A percentile compares a stretch with the other conserved stretches of the same genome.
phyloP scores from a whole-genome alignment of 73 alveolate species.

The Symbiodinium natans region DNA sequence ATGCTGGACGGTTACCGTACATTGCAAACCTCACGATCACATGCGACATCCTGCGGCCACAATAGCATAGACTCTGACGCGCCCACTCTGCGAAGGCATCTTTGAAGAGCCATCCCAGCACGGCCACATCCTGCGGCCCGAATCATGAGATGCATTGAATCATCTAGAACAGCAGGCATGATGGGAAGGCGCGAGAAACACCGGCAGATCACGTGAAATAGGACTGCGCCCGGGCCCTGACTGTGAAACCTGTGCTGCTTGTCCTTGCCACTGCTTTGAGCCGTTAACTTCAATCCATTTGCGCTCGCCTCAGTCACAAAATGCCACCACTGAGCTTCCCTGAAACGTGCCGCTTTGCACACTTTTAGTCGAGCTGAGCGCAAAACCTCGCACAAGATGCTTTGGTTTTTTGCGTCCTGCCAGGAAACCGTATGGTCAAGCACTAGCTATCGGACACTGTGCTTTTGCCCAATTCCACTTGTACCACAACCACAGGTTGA shows the following conservation, averaged over 20 bases:
- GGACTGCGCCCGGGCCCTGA: too few relatives aligned
- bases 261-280: constrained; percentile 89
- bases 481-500: too few relatives aligned
- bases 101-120: constrained; percentile 79
- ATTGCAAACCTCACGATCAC: too few relatives aligned
- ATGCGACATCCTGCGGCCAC: too few relatives aligned
- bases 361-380: not conserved
- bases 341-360: not conserved
- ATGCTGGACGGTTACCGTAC: too few relatives aligned
- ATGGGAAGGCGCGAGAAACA: too few relatives aligned
- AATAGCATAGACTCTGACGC: too few relatives aligned
- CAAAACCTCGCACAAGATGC: not conserved
- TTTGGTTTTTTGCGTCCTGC: not conserved
- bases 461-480: not conserved
- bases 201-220: not conserved
- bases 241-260: not conserved
- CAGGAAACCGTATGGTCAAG: not conserved
- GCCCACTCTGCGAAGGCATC: constrained; percentile 69
- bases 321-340: not conserved
- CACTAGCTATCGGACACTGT: not conserved
- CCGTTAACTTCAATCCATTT: constrained; percentile 87
- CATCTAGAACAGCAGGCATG: too few relatives aligned
- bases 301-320: constrained; percentile 34
- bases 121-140: constrained; percentile 75
- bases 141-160: too few relatives aligned